phyloP scores from a whole-genome alignment of 345 rosid species.

The Boechera retrofracta region DNA sequence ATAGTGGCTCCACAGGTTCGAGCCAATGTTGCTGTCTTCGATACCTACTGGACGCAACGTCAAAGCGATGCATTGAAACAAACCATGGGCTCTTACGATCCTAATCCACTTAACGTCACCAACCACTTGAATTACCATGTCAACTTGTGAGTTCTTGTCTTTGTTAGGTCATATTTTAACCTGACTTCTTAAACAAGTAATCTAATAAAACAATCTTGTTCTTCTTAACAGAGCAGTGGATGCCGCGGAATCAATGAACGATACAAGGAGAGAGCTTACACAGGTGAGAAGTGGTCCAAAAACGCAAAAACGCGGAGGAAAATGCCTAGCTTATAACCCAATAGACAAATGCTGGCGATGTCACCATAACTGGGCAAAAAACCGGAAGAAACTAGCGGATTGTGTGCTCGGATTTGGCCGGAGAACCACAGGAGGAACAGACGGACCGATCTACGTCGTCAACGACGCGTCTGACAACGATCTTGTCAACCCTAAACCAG shows the following conservation, averaged over 20 bases:
- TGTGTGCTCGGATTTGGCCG: conserved; percentile 79
- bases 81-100: conserved; percentile 35
- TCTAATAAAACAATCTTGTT: background rate
- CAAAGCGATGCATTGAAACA: conserved; percentile 25
- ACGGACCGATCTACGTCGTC: conserved; percentile 62
- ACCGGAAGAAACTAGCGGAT: conserved; percentile 59
- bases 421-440: conserved; percentile 65
- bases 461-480: conserved; percentile 59
- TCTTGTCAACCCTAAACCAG: conserved; percentile 61
- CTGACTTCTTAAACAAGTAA: conserved; percentile 30
- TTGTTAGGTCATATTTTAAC: conserved; percentile 17
- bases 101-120: conserved; percentile 42
- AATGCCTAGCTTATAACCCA: conserved; percentile 61
- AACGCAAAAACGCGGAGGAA: conserved; percentile 31
- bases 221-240: conserved; percentile 36
- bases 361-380: conserved; percentile 50
- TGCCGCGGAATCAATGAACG: conserved; percentile 25
- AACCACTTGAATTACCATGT: conserved; percentile 41
- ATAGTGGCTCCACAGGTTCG: conserved; percentile 6
- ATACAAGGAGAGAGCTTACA: conserved; percentile 47
- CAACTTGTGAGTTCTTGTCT: conserved; percentile 34
- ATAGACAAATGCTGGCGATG: conserved; percentile 77
- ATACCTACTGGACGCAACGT: conserved; percentile 41
- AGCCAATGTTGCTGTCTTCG: conserved; percentile 39
- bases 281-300: conserved; percentile 31